Evolutionary conservation across 352 stramenopile species (phyloP).

Genomic region (Phytophthora crassamura): DNA sequence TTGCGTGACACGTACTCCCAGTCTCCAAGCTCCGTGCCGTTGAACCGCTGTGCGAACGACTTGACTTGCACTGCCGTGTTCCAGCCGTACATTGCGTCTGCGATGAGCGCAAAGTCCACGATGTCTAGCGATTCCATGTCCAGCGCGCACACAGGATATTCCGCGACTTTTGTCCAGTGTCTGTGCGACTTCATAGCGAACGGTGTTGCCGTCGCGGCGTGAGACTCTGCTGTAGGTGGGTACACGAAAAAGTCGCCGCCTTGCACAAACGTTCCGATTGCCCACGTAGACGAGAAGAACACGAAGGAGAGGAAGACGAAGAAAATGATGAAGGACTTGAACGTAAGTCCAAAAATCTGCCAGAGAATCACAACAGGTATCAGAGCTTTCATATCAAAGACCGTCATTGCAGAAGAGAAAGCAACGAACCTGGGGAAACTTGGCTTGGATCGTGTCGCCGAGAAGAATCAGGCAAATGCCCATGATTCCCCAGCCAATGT

Average conservation of each 20-base stretch:
- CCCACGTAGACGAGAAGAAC: conserved; percentile 90
- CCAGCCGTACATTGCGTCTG: conserved; percentile 82
- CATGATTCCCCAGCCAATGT: conserved; percentile 85
- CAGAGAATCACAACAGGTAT: conserved; percentile 2
- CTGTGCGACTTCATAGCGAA: conserved; percentile 21
- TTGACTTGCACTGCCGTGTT: conserved; percentile 78
- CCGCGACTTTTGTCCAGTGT: conserved; percentile 58
- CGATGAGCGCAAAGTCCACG: conserved; percentile 88
- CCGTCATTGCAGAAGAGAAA: not conserved
- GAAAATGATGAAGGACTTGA: conserved; percentile 87
- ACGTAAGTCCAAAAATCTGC: conserved; percentile 85
- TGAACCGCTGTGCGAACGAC: conserved; percentile 83
- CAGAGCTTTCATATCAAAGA: not conserved
- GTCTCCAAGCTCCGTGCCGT: conserved; percentile 76
- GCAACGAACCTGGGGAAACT: conserved; percentile 68
- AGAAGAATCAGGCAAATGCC: conserved; percentile 82
- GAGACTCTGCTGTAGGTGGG: conserved; percentile 46
- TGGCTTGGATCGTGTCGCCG: conserved; percentile 80
- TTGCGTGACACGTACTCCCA: conserved; percentile 83
- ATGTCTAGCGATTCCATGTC: conserved; percentile 70
- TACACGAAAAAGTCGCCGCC: conserved; percentile 85
- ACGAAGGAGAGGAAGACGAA: conserved; percentile 88
- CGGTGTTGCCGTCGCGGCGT: conserved; percentile 16
- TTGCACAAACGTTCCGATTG: conserved; percentile 88
- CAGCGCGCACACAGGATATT: conserved; percentile 85